Evolutionary conservation across 352 stramenopile genomes (phyloP).

Genomic region (Globisporangium nunn): DNA sequence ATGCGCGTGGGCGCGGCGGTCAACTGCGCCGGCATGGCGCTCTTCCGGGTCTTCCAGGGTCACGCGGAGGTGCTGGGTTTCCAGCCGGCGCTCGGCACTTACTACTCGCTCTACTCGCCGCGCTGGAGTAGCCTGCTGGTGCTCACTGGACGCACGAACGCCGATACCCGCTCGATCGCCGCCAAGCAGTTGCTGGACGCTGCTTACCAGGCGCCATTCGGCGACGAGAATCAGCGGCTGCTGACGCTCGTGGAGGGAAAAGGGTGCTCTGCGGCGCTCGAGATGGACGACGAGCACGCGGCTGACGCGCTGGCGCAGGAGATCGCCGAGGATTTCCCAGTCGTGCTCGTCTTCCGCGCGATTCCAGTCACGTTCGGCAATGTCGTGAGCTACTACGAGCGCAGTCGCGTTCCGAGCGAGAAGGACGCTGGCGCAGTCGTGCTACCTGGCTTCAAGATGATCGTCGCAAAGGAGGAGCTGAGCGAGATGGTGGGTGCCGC

Average conservation of each 20-base stretch:
- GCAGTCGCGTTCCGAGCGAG: slow-evolving; percentile 12
- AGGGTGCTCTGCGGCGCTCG: slow-evolving; percentile 14
- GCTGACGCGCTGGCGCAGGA: slow-evolving; percentile 59
- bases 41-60: slow-evolving; percentile 78
- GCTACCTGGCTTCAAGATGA: slow-evolving; percentile 79
- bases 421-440: slow-evolving; percentile 21
- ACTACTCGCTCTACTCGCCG: slow-evolving; percentile 77
- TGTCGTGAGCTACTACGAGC: slow-evolving; percentile 71
- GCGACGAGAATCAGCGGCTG: slow-evolving; percentile 32
- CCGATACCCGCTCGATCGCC: slow-evolving; percentile 7
- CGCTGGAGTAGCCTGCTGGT: slow-evolving; percentile 76
- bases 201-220: slow-evolving; percentile 51
- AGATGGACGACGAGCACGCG: slow-evolving; percentile 66
- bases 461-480: slow-evolving; percentile 43
- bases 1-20: slow-evolving; percentile 38
- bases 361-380: slow-evolving; percentile 68
- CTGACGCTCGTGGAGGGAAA: slow-evolving; percentile 29
- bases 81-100: slow-evolving; percentile 51
- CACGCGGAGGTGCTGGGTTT: slow-evolving; percentile 68
- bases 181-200: slow-evolving; percentile 16
- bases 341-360: slow-evolving; percentile 68
- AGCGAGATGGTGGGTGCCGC: neutral
- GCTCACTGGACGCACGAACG: slow-evolving; percentile 30
- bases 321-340: slow-evolving; percentile 46
- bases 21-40: slow-evolving; percentile 68